Evolutionary conservation across 257 asterid species (phyloP), one percentile per base, ranked within the genome.

Genomic region (Salvia rosmarinus): DNA sequence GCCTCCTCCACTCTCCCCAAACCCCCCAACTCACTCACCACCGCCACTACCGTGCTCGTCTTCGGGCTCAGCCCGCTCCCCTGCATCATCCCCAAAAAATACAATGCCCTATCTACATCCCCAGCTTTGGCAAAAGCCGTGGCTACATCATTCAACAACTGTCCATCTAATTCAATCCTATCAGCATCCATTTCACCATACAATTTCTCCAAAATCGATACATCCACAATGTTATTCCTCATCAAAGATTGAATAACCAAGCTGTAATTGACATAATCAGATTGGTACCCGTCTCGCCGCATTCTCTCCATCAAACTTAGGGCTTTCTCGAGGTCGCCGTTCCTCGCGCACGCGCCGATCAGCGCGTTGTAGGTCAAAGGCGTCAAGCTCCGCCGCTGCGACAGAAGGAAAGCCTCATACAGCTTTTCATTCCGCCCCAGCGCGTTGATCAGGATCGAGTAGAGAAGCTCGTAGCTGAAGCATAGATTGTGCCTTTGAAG

Each of bases 311-410:
- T 85, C 87, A 94, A 80, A 82, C 80, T 84, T 72, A 94, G 73
- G 9, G 98, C 98, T 77, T 90, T 94, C 10, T 91, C 97, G 32
- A 94, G 83, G n/a, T 94, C 98, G 64, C 68, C 83, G 43, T 94
- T 94, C 54, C 97, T 85, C 5, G 98, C 98, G 55, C 97, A 94
- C 1, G 98, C 98, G 20, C 98, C 98, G 64, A 90, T 94, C 3
- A 94, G 88, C 0, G 98, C 98, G 35, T 94, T 94, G 71, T 91
- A 94, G 5, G 98, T 91, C 75, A 94, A 47, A 0, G 98, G 97
- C 14, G 96, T 94, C 73, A 94, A 64, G 13, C 88, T 75, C 80
- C 80, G 96, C 0, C 94, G 85, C 81, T 89, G 96, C 0, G 96
- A 94, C 14, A 94, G 70, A 35, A 94, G 80, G 72, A 94, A 90